phyloP scores from a whole-genome alignment of 345 rosid genomes.

The Citrus inodora region DNA sequence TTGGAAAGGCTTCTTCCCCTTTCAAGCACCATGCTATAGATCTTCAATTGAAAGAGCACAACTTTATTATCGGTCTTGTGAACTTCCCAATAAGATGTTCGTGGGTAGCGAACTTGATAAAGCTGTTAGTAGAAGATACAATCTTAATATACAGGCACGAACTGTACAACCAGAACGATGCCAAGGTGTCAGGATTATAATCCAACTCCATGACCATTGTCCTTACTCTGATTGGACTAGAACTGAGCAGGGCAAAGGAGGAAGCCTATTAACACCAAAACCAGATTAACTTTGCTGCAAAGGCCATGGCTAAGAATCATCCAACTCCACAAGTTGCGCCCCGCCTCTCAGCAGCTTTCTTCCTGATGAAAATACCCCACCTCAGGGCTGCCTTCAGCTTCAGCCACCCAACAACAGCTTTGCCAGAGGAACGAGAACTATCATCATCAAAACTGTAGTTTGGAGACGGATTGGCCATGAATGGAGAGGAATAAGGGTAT shows the following conservation, averaged over 20 bases:
- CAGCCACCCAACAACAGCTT: conserved; percentile 94
- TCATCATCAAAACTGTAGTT: conserved; percentile 43
- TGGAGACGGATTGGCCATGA: conserved; percentile 39
- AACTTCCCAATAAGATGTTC: neutral
- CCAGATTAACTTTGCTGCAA: conserved; percentile 15
- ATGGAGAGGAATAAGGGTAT: conserved; percentile 41
- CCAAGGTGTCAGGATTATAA: conserved; percentile 1
- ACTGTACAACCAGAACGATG: conserved; percentile 4
- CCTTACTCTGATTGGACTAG: neutral
- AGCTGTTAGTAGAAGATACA: neutral
- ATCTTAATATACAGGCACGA: conserved; percentile 13
- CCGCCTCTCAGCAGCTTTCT: conserved; percentile 90
- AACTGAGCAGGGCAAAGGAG: neutral
- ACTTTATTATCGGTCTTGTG: neutral
- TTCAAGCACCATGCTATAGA: neutral
- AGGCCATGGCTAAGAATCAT: conserved; percentile 31
- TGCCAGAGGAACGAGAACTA: conserved; percentile 58
- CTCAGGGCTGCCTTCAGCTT: conserved; percentile 98
- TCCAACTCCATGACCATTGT: conserved; percentile 6
- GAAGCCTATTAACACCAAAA: conserved; percentile 4
- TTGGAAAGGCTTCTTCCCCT: conserved; percentile 9
- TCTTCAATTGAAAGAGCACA: conserved; percentile 9
- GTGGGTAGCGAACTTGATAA: neutral
- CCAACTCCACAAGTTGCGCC: conserved; percentile 88
- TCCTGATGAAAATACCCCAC: conserved; percentile 92